A percentile compares a stretch with the other conserved stretches of the same genome.
Conservation (phyloP, 257 asterid species). For the Ilex aquifolium region DNA sequence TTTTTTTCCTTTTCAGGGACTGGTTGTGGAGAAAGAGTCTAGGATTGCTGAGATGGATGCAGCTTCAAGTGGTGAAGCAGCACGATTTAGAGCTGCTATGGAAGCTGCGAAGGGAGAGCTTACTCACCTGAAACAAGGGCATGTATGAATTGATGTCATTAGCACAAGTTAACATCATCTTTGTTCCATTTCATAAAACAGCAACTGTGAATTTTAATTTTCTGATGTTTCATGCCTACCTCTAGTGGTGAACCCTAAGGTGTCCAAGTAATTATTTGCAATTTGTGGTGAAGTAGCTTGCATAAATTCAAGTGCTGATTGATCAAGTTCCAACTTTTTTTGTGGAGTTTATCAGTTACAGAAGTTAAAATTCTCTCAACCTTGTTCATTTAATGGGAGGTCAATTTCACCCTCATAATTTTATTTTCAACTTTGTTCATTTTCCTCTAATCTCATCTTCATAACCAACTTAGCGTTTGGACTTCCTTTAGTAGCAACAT, state of each 20-base stretch:
- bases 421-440: no score
- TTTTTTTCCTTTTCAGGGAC: constrained; percentile 38
- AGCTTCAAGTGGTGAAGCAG: constrained; percentile 98
- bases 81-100: constrained; percentile 81
- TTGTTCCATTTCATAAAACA: neutral
- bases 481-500: no score
- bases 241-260: neutral
- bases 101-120: constrained; percentile 87
- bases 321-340: neutral
- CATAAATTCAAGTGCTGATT: neutral
- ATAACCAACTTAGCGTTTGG: no score
- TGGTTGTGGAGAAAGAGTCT: constrained; percentile 76
- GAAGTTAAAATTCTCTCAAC: neutral
- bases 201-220: no score
- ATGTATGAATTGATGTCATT: constrained; percentile 34
- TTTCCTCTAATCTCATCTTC: no score
- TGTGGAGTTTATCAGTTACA: neutral
- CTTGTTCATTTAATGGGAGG: constrained; percentile 1
- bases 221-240: neutral
- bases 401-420: neutral
- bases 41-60: constrained; percentile 96
- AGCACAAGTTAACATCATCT: neutral
- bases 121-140: constrained; percentile 54
- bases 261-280: neutral
- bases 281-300: neutral